Base-by-base conservation (phyloP, 2,329 filamentous ascomycete genomes). In the Dendrostoma leiphaemia region DNA sequence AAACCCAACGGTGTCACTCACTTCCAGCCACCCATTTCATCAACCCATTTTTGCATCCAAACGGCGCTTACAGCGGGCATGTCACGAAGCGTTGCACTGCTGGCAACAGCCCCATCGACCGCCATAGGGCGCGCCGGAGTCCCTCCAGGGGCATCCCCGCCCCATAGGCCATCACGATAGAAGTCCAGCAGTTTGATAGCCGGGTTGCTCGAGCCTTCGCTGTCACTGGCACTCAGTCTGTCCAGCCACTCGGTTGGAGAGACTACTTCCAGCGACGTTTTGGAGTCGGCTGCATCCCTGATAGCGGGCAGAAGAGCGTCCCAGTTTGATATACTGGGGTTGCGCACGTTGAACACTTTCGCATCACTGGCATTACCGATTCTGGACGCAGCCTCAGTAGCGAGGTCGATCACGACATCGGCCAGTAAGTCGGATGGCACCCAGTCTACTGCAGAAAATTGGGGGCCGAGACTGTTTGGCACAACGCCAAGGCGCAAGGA, bases 1-100 rank as follows among this genome's bases (percentile, higher is more conserved):
- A n/a, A n/a, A n/a, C n/a, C n/a, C n/a, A n/a, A n/a, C n/a, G n/a
- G n/a, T n/a, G n/a, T n/a, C n/a, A n/a, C n/a, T n/a, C n/a, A n/a
- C n/a, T n/a, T n/a, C n/a, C 12, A 9, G 23, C 34, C 34, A 37
- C 34, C 48, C 48, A 43, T n/a, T 9, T 50, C 48, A 50, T 32
- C 26, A 50, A 50, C 48, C 48, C 48, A 50, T 19, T 50, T 43
- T 29, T 19, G 26, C 8, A 50, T 50, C 48, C 48, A 50, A n/a
- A 21, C 38, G 15, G 10, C 37, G 17, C 40, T 43, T 24, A 50
- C 19, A 24, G 48, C 35, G 26, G 10, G 12, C 48, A 50, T 50
- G 15, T 17, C 28, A 44, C 28, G 28, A 50, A 50, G 48, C 48
- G 37, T 43, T 24, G 21, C 37, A n/a, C 38, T 50, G 7, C 31